Conservation (phyloP, 768 basidiomycete genomes). For the Suillus plorans region DNA sequence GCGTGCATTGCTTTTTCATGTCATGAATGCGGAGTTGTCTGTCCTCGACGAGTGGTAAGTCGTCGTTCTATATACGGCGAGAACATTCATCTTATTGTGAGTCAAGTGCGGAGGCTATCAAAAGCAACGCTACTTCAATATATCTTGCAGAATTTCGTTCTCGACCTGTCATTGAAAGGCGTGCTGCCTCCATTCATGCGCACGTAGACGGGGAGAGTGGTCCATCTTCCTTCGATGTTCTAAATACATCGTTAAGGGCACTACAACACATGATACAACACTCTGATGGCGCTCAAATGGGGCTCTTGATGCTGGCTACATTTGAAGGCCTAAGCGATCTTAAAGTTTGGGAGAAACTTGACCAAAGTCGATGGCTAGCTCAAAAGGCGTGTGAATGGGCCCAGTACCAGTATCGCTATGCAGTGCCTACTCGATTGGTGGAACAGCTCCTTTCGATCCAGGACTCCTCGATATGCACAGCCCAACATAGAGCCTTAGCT, state of each 20-base stretch:
- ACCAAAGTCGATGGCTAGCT: slow-evolving; percentile 82
- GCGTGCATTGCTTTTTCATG: slow-evolving; percentile 64
- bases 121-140: slow-evolving; percentile 69
- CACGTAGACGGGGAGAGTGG: slow-evolving; percentile 89
- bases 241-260: slow-evolving; percentile 69
- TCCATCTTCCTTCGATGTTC: slow-evolving; percentile 71
- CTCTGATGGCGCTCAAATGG: slow-evolving; percentile 74
- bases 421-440: slow-evolving; percentile 81
- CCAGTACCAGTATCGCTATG: slow-evolving; percentile 91
- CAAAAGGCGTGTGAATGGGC: slow-evolving; percentile 81
- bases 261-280: slow-evolving; percentile 72
- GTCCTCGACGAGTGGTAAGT: slow-evolving; percentile 67
- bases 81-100: background rate
- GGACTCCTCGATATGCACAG: slow-evolving; percentile 46
- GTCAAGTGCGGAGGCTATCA: slow-evolving; percentile 57
- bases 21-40: slow-evolving; percentile 60
- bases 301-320: slow-evolving; percentile 67
- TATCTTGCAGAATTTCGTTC: slow-evolving; percentile 85
- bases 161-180: slow-evolving; percentile 73
- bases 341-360: slow-evolving; percentile 62
- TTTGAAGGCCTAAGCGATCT: slow-evolving; percentile 66
- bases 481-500: slow-evolving; percentile 60
- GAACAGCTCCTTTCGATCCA: slow-evolving; percentile 70
- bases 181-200: slow-evolving; percentile 86
- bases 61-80: background rate